Evolutionary conservation across 768 basidiomycete species (phyloP).

Genomic region (Suillus subaureus): DNA sequence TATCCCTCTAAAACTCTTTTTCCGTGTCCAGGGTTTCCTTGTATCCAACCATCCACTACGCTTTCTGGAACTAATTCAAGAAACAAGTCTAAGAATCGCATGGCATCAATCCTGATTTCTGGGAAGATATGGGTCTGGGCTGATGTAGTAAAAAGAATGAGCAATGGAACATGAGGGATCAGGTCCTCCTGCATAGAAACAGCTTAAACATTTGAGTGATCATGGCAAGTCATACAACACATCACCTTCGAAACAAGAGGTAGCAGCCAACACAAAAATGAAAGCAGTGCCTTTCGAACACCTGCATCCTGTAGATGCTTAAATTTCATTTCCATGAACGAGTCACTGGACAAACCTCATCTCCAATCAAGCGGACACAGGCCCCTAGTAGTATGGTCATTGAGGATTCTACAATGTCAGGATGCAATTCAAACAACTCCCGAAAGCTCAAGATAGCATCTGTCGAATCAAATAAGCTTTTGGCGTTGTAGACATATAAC

Average conservation of each 20-base stretch:
- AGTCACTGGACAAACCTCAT: slow-evolving; percentile 60
- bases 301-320: slow-evolving; percentile 61
- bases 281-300: slow-evolving; percentile 73
- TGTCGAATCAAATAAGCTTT: slow-evolving; percentile 25
- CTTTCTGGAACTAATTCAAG: slow-evolving; percentile 68
- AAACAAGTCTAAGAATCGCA: slow-evolving; percentile 76
- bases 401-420: slow-evolving; percentile 51
- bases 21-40: slow-evolving; percentile 52
- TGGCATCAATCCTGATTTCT: slow-evolving; percentile 89
- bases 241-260: slow-evolving; percentile 60
- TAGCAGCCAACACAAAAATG: slow-evolving; percentile 75
- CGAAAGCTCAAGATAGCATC: slow-evolving; percentile 75
- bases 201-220: slow-evolving; percentile 12
- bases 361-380: slow-evolving; percentile 72
- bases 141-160: slow-evolving; percentile 86
- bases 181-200: slow-evolving; percentile 57
- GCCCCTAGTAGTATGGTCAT: slow-evolving; percentile 59
- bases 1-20: slow-evolving; percentile 76
- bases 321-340: slow-evolving; percentile 3
- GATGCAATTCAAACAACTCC: slow-evolving; percentile 70
- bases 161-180: slow-evolving; percentile 68
- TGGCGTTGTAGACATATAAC: neutral
- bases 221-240: neutral
- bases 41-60: slow-evolving; percentile 71
- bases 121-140: slow-evolving; percentile 95